A percentile compares a stretch with the other conserved stretches of the same genome.
Conservation (phyloP, 2,329 filamentous ascomycete genomes). For the Graphilbum ipis-grandicollis region DNA sequence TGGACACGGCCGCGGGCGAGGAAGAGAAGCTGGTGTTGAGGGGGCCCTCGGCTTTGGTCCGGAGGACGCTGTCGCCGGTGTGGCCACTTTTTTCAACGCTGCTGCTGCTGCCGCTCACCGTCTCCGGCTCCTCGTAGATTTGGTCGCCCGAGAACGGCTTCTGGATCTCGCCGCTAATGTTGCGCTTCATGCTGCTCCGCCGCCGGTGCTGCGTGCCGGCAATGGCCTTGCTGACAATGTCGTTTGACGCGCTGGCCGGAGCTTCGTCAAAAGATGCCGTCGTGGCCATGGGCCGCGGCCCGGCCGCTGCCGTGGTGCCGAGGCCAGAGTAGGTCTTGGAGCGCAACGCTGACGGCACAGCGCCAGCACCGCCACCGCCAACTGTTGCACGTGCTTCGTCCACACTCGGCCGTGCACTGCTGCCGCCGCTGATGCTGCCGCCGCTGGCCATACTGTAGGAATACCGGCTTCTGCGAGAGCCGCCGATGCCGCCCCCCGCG, state of each 20-base stretch:
- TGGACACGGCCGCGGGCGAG: slow-evolving; percentile 6
- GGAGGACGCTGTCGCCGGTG: slow-evolving; percentile 16
- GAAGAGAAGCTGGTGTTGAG: slow-evolving; percentile 28
- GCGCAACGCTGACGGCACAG: slow-evolving; percentile 4
- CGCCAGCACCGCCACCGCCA: neutral
- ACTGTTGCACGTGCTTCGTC: slow-evolving; percentile 10
- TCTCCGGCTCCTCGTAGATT: slow-evolving; percentile 78
- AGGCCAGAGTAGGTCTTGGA: slow-evolving; percentile 25
- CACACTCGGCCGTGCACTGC: slow-evolving; percentile 15
- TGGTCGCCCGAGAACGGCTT: slow-evolving; percentile 57
- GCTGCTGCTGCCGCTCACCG: no score
- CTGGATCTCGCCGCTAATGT: slow-evolving; percentile 50
- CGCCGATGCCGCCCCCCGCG: slow-evolving; percentile 29
- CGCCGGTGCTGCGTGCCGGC: slow-evolving; percentile 21
- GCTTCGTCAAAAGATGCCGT: no score
- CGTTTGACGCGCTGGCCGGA: no score
- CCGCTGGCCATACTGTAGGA: slow-evolving; percentile 11
- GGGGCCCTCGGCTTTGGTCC: slow-evolving; percentile 45
- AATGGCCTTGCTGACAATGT: slow-evolving; percentile 12
- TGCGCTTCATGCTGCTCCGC: slow-evolving; percentile 50
- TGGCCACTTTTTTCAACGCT: slow-evolving; percentile 10
- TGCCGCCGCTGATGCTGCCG: slow-evolving; percentile 9
- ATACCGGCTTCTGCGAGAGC: slow-evolving; percentile 16
- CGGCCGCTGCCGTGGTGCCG: no score
- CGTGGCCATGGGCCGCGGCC: slow-evolving; percentile 11